phyloP scores from a whole-genome alignment of 306 rosid genomes.

The Fagus crenata region DNA sequence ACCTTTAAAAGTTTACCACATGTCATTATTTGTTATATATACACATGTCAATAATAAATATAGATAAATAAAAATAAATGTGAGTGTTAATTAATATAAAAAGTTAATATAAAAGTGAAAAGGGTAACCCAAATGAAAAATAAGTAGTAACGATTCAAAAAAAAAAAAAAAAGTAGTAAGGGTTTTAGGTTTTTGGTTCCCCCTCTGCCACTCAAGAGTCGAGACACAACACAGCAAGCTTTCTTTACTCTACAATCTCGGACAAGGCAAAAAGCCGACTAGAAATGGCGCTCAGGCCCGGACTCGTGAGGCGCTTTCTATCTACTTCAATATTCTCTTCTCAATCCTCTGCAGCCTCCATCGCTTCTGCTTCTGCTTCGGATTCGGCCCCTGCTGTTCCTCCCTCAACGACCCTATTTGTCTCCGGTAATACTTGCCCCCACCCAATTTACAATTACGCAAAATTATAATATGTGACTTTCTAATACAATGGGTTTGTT shows the following conservation, averaged over 20 bases:
- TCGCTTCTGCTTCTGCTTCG: neutral
- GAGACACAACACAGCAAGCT: neutral
- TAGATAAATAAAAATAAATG: no score
- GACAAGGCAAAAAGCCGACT: neutral
- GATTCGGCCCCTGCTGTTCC: neutral
- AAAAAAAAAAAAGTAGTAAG: no score
- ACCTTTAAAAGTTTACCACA: no score
- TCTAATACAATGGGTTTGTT: neutral
- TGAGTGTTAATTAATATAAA: no score
- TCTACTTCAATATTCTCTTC: conserved; percentile 1
- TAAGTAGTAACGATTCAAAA: no score
- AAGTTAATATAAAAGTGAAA: no score
- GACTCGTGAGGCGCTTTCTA: neutral
- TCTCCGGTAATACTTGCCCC: neutral
- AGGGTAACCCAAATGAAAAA: no score
- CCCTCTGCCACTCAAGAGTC: neutral
- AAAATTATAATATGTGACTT: neutral
- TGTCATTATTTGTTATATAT: no score
- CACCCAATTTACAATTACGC: neutral
- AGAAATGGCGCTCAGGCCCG: neutral
- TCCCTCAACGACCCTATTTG: conserved; percentile 6
- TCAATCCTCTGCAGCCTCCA: neutral
- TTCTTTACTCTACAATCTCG: neutral
- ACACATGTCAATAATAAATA: no score
- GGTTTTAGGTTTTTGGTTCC: no score